Evolutionary conservation across 2,329 filamentous ascomycete species (phyloP).

Genomic region (Claviceps cyperi): DNA sequence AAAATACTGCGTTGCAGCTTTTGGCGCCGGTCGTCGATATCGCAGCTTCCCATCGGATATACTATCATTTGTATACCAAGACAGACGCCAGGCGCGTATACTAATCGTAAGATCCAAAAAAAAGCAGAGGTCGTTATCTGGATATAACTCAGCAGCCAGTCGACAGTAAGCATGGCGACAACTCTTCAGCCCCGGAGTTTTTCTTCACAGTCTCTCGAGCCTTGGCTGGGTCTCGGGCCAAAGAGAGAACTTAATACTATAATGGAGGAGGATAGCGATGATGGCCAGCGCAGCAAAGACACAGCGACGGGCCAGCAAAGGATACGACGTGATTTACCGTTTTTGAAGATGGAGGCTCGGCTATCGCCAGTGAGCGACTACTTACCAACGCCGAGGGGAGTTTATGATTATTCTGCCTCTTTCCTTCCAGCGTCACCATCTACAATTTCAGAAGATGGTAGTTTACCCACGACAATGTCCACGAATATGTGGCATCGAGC

Average conservation of each 20-base stretch:
- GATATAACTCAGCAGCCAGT: slow-evolving; percentile 14
- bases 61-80: slow-evolving; percentile 3
- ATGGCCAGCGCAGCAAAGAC: slow-evolving; percentile 15
- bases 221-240: slow-evolving; percentile 42
- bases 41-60: slow-evolving; percentile 6
- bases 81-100: not conserved
- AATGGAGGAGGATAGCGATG: slow-evolving; percentile 42
- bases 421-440: slow-evolving; percentile 48
- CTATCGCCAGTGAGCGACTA: slow-evolving; percentile 46
- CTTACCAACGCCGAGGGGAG: slow-evolving; percentile 58
- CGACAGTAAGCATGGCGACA: slow-evolving; percentile 29
- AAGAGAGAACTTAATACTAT: slow-evolving; percentile 47
- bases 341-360: slow-evolving; percentile 42
- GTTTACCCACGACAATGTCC: slow-evolving; percentile 39
- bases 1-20: slow-evolving; percentile 7
- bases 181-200: slow-evolving; percentile 18
- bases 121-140: slow-evolving; percentile 10
- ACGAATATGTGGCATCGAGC: slow-evolving; percentile 47
- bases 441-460: slow-evolving; percentile 35
- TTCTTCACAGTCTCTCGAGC: slow-evolving; percentile 26
- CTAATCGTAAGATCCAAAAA: not conserved
- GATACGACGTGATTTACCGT: slow-evolving; percentile 19
- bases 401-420: slow-evolving; percentile 49
- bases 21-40: slow-evolving; percentile 24
- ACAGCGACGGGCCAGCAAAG: slow-evolving; percentile 10